Evolutionary conservation across 768 basidiomycete species (phyloP), one percentile per base, ranked within the genome.

Genomic region (Mycena haematopus): DNA sequence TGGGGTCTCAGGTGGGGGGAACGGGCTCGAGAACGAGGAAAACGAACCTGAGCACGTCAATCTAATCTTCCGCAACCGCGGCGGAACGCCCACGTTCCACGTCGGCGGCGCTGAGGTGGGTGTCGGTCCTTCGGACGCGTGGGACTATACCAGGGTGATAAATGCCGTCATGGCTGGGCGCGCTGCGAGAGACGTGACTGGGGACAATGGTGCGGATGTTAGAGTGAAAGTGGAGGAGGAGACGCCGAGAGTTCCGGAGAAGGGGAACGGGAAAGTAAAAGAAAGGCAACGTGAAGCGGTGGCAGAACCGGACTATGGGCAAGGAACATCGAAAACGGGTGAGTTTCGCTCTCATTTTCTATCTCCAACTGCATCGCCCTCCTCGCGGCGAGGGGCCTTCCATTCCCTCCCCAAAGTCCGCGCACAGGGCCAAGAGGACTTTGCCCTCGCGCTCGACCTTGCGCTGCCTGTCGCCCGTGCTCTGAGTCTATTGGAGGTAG

Each of bases 101-200:
- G 55, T 67, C 15, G 65, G 65, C 22, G 57, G 59, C 9, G 61
- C 65, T 29, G 65, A 63, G 31, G 51, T 67, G 0, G 65, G 61
- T 17, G 38, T 67, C 9, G 21, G 13, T 11, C 9, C 45, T 0
- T 27, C 2, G 44, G 55, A 57, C 1, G 61, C 55, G 17, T 55
- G 33, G 35, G 55, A 63, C 46, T 54, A 42, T 19, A 22, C 13
- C 11, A 35, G 33, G 7, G 58, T 53, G 19, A 36, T 54, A 2
- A 19, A 24, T 15, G 51, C 52, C 0, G 65, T 63, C 1, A 29
- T 58, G 33, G 2, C 11, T 9, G 47, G 13, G 8, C 25, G 47
- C 2, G 9, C 14, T 13, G 47, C 24, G 40, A 25, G 4, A 31
- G 29, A 5, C 17, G 24, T n/a, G n/a, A n/a, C 10, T 44, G 35